These are phyloP conservation scores for Hymenochaete sp. DNA, from an alignment of 1,284 basidiomycete species.

Conservation along the genomic window DNA sequence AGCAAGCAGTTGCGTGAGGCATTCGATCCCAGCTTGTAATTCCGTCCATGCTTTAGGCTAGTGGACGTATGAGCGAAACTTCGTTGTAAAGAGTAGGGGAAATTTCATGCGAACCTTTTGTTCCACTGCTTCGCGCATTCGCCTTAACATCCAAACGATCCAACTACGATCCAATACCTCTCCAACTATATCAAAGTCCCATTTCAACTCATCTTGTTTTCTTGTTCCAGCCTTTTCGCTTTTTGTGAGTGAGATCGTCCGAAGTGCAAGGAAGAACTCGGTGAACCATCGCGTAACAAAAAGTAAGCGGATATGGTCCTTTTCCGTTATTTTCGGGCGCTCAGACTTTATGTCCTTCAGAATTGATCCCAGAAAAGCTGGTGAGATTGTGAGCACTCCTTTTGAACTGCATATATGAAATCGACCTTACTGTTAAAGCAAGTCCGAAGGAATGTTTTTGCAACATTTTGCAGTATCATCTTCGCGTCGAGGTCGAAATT, in stretches of 20 bases:
- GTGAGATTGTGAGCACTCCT: constrained; percentile 35
- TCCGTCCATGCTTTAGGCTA: constrained; percentile 90
- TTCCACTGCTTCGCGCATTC: constrained; percentile 83
- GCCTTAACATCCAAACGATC: constrained; percentile 80
- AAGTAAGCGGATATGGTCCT: constrained; percentile 80
- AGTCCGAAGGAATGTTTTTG: constrained; percentile 63
- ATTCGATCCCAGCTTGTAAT: constrained; percentile 88
- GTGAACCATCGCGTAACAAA: constrained; percentile 84
- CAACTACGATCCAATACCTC: constrained; percentile 80
- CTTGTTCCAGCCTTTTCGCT: constrained; percentile 26
- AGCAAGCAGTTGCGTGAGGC: constrained; percentile 80
- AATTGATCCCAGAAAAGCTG: constrained; percentile 78
- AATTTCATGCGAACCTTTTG: constrained; percentile 56
- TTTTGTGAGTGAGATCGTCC: constrained; percentile 41
- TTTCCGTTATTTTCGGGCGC: constrained; percentile 80
- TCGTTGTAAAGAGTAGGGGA: background rate
- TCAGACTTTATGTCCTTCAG: constrained; percentile 90
- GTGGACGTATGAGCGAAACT: constrained; percentile 12
- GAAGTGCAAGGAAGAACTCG: constrained; percentile 71
- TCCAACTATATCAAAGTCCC: constrained; percentile 69
- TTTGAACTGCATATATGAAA: constrained; percentile 5
- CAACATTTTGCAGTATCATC: constrained; percentile 56
- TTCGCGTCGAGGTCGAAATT: constrained; percentile 69
- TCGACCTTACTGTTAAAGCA: constrained; percentile 75
- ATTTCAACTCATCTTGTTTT: constrained; percentile 27